Evolutionary conservation across 495 filamentous ascomycete species (phyloP).

Genomic region (Neurospora tetrasperma): DNA sequence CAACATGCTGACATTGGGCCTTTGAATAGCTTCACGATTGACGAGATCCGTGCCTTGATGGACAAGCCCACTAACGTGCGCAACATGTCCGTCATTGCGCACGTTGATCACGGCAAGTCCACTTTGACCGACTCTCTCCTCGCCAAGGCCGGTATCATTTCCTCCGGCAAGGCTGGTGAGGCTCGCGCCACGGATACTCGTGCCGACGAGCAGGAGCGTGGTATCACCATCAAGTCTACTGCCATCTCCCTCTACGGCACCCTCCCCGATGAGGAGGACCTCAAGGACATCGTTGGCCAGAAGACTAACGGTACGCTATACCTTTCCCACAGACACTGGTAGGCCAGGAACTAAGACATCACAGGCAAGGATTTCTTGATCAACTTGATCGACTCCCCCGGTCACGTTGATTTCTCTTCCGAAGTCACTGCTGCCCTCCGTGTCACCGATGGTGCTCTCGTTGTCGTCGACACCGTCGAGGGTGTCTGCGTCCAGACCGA

Average conservation of each 20-base stretch:
- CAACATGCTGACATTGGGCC: conserved; percentile 20
- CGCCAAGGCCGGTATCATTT: conserved; percentile 99
- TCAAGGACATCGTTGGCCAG: conserved; percentile 86
- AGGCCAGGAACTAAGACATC: background rate
- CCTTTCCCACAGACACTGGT: background rate
- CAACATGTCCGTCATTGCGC: conserved; percentile 99
- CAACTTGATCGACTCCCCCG: conserved; percentile 99
- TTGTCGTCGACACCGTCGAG: conserved; percentile 98
- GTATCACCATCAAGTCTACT: conserved; percentile 99
- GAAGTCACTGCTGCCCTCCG: conserved; percentile 98
- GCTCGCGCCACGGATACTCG: conserved; percentile 94
- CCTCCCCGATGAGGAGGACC: conserved; percentile 69
- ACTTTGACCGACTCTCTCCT: conserved; percentile 98
- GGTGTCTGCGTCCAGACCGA: conserved; percentile 99
- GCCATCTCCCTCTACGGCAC: conserved; percentile 96
- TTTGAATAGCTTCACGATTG: conserved; percentile 84
- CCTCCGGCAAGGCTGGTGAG: conserved; percentile 92
- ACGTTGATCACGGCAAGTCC: conserved; percentile 99
- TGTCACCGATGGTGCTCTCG: conserved; percentile 98
- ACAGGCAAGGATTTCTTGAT: conserved; percentile 87
- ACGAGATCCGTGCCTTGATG: conserved; percentile 95
- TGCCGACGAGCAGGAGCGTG: conserved; percentile 95
- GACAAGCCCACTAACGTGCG: conserved; percentile 94
- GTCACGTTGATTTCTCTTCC: conserved; percentile 99
- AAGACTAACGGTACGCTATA: conserved; percentile 50